Conservation (phyloP, 176 grass and related monocot genomes). For the Poa annua region DNA sequence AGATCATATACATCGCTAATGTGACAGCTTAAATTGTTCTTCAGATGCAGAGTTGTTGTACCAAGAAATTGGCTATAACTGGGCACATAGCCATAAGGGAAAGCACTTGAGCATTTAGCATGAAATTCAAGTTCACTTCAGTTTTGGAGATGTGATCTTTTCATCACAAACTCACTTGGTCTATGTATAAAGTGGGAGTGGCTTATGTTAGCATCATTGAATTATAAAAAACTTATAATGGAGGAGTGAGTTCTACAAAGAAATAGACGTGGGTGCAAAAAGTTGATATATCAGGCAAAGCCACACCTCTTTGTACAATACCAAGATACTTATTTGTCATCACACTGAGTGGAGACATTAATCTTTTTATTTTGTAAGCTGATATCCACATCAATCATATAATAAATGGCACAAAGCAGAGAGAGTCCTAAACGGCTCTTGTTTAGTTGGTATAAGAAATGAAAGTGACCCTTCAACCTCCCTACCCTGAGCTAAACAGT, state of each 20-base stretch:
- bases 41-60: too few relatives aligned
- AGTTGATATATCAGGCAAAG: not conserved
- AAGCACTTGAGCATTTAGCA: not conserved
- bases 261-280: not conserved
- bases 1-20: too few relatives aligned
- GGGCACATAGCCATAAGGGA: too few relatives aligned
- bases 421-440: constrained; percentile 26
- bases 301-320: not conserved
- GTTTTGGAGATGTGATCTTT: not conserved
- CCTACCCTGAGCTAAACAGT: not conserved
- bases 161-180: not conserved
- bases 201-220: constrained; percentile 9
- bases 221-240: not conserved
- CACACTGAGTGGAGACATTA: not conserved
- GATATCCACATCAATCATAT: constrained; percentile 30
- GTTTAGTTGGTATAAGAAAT: constrained; percentile 7
- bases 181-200: not conserved
- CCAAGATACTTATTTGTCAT: not conserved
- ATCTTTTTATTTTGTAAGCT: not conserved
- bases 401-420: constrained; percentile 3
- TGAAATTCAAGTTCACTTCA: not conserved
- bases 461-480: constrained; percentile 40
- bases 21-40: too few relatives aligned
- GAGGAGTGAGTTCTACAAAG: not conserved
- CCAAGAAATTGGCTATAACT: too few relatives aligned